A percentile compares a stretch with the other conserved stretches of the same genome.
phyloP scores from a whole-genome alignment of 805 yeast species.

The Candida easanensis region DNA sequence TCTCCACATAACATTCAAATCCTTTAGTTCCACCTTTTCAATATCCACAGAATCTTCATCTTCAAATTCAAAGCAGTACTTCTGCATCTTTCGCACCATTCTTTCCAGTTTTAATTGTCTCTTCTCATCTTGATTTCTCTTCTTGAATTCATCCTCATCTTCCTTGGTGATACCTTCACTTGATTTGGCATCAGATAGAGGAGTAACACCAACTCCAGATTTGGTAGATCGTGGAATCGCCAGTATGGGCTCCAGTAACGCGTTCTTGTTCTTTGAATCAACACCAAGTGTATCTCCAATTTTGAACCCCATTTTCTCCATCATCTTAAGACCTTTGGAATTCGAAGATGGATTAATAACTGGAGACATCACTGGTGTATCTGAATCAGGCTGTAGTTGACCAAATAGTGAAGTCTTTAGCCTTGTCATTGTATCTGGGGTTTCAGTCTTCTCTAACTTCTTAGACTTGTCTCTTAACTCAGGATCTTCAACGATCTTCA shows the following conservation, averaged over 20 bases:
- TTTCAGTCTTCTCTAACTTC: background rate
- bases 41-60: conserved; percentile 30
- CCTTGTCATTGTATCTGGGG: conserved; percentile 6
- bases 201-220: conserved; percentile 22
- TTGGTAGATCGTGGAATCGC: conserved; percentile 19
- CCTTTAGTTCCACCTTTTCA: conserved; percentile 28
- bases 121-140: conserved; percentile 19
- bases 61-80: conserved; percentile 38
- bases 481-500: conserved; percentile 17
- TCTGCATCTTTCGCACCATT: conserved; percentile 34
- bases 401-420: conserved; percentile 25
- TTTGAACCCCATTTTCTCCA: conserved; percentile 59
- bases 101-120: conserved; percentile 12
- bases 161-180: conserved; percentile 13
- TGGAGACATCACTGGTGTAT: background rate
- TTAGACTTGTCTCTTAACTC: background rate
- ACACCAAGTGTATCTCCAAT: conserved; percentile 45
- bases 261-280: conserved; percentile 19
- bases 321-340: conserved; percentile 47
- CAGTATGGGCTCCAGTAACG: conserved; percentile 33
- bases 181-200: background rate
- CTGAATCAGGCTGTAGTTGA: conserved; percentile 4
- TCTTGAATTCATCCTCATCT: conserved; percentile 18
- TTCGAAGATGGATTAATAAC: conserved; percentile 17
- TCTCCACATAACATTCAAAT: conserved; percentile 43